A percentile compares a stretch with the other conserved stretches of the same genome.
Evolutionary conservation across 148 eudicot species (phyloP).

Genomic region (Salicornia ramosissima): DNA sequence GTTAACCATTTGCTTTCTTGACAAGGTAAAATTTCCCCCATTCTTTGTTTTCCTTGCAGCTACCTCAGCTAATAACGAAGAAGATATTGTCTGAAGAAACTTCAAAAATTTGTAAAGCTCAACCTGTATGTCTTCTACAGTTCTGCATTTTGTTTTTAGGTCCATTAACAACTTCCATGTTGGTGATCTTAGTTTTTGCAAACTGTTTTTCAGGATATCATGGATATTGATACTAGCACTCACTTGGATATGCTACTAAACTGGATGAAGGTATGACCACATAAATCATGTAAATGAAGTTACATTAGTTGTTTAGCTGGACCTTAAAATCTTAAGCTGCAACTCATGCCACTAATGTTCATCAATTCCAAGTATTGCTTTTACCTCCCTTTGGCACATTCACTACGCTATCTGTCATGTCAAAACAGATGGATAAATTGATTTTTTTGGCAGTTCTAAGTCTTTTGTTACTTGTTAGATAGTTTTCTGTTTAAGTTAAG

Average conservation of each 20-base stretch:
- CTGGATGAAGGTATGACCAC: conserved; percentile 75
- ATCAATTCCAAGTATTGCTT: not conserved
- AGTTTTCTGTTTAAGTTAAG: not conserved
- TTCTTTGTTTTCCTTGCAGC: conserved; percentile 43
- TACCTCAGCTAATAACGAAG: conserved; percentile 71
- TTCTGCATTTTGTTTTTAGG: not conserved
- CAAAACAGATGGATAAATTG: not conserved
- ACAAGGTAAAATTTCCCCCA: not conserved
- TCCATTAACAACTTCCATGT: conserved; percentile 3
- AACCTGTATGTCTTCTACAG: conserved; percentile 39
- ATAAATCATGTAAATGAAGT: not conserved
- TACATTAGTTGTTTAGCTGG: not conserved
- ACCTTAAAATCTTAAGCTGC: too few species aligned
- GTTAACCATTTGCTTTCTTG: not conserved
- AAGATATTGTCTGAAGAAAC: conserved; percentile 53
- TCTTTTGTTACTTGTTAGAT: not conserved
- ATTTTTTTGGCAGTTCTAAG: not conserved
- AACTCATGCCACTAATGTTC: not conserved
- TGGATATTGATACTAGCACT: conserved; percentile 35
- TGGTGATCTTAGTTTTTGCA: conserved; percentile 19
- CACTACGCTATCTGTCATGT: not conserved
- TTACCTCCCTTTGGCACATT: not conserved
- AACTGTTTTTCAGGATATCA: conserved; percentile 43
- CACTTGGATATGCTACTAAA: conserved; percentile 74
- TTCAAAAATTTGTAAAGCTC: conserved; percentile 50